Conservation (phyloP, 2,329 filamentous ascomycete genomes). For the Dendryphion nanum region DNA sequence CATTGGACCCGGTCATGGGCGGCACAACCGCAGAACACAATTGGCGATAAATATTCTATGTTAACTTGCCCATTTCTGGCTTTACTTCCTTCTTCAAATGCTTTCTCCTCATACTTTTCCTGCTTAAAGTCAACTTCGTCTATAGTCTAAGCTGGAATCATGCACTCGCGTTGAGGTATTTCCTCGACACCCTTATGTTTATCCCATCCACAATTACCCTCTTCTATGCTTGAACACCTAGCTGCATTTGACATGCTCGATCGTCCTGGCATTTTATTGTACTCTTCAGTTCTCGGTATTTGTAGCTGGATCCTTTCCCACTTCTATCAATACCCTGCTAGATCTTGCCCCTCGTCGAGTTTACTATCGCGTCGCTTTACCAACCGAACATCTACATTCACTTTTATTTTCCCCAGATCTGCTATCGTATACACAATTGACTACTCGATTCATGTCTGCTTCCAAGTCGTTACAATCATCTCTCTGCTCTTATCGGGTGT, state of each 20-base stretch:
- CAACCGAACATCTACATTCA: slow-evolving; percentile 12
- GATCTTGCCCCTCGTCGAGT: slow-evolving; percentile 5
- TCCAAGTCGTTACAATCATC: slow-evolving; percentile 37
- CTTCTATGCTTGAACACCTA: slow-evolving; percentile 44
- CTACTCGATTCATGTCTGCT: slow-evolving; percentile 18
- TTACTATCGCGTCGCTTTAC: slow-evolving; percentile 11
- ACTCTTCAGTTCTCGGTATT: slow-evolving; percentile 45
- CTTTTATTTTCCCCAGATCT: slow-evolving; percentile 6
- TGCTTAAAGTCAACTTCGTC: slow-evolving; percentile 40
- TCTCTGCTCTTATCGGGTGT: slow-evolving; percentile 49
- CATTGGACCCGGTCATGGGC: slow-evolving; percentile 44
- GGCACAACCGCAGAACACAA: background rate
- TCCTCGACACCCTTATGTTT: slow-evolving; percentile 42
- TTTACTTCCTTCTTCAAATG: too few relatives aligned
- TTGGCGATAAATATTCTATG: slow-evolving; percentile 48
- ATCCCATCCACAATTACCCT: slow-evolving; percentile 37
- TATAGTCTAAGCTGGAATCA: background rate
- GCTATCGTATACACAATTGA: slow-evolving; percentile 4
- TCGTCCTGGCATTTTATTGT: slow-evolving; percentile 38
- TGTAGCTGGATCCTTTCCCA: slow-evolving; percentile 37
- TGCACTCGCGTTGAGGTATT: slow-evolving; percentile 33
- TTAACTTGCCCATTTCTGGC: slow-evolving; percentile 23
- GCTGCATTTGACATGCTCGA: slow-evolving; percentile 44
- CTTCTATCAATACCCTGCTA: slow-evolving; percentile 34
- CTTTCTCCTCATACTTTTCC: slow-evolving; percentile 12